phyloP scores from a whole-genome alignment of 2,329 filamentous ascomycete species.

The Endocalyx cinctus region DNA sequence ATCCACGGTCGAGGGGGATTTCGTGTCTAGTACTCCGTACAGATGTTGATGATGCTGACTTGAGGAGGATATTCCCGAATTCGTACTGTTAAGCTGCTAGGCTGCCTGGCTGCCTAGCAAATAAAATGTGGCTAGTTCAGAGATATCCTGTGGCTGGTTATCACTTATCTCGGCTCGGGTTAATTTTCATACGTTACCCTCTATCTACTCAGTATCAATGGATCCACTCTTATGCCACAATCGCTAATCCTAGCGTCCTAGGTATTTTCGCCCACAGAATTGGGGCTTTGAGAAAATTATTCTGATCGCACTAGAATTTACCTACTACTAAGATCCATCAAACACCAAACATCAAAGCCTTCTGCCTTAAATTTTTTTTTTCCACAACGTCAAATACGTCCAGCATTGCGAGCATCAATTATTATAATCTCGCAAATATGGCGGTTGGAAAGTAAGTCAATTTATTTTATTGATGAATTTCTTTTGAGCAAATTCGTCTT shows the following conservation, averaged over 20 bases:
- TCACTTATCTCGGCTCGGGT: background rate
- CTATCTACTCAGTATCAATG: slow-evolving; percentile 9
- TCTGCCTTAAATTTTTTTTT: slow-evolving; percentile 19
- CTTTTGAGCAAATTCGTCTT: too few species aligned
- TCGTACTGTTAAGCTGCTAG: slow-evolving; percentile 9
- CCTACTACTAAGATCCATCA: slow-evolving; percentile 20
- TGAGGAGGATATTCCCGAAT: slow-evolving; percentile 2
- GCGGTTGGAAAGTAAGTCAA: slow-evolving; percentile 72
- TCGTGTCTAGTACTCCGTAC: too few species aligned
- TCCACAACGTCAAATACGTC: slow-evolving; percentile 26
- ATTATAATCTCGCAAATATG: slow-evolving; percentile 62
- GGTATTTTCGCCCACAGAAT: slow-evolving; percentile 24
- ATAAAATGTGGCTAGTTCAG: too few species aligned
- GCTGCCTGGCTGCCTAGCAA: background rate
- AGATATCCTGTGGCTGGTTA: too few species aligned
- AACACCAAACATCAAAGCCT: slow-evolving; percentile 22
- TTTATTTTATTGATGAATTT: too few species aligned
- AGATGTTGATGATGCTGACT: background rate
- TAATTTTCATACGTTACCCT: background rate
- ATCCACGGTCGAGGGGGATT: too few species aligned
- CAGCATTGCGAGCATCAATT: slow-evolving; percentile 30
- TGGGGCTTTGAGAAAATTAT: slow-evolving; percentile 24
- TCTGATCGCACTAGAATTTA: slow-evolving; percentile 24
- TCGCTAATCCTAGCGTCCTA: slow-evolving; percentile 12
- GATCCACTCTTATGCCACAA: slow-evolving; percentile 9